Evolutionary conservation across 441 rosid genomes (phyloP).

Genomic region (Eutrema salsugineum): DNA sequence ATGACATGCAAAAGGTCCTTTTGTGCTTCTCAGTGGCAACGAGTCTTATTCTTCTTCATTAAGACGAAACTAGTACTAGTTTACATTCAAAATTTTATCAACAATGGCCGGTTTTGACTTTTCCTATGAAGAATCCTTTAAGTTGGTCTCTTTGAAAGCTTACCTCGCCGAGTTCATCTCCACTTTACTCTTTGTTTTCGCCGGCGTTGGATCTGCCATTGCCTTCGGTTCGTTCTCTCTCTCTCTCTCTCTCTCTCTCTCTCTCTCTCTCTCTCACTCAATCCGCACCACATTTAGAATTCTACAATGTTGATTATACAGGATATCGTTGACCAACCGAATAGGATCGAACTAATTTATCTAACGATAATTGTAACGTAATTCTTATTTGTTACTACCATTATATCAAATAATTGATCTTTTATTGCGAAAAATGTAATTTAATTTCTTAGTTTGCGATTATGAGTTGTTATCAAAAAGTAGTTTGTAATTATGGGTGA

Average conservation of each 20-base stretch:
- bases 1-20: neutral
- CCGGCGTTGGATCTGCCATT: slow-evolving; percentile 87
- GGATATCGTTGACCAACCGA: neutral
- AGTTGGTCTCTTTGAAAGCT: slow-evolving; percentile 58
- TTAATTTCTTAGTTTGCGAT: neutral
- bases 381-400: neutral
- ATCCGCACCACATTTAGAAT: neutral
- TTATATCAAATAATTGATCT: neutral
- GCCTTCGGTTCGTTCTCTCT: slow-evolving; percentile 54
- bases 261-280: neutral
- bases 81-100: neutral
- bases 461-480: neutral
- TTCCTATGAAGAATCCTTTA: slow-evolving; percentile 66
- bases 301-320: neutral
- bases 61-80: neutral
- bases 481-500: neutral
- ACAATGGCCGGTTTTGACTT: slow-evolving; percentile 62
- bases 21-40: neutral
- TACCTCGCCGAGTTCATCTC: slow-evolving; percentile 93
- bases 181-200: slow-evolving; percentile 83
- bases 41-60: neutral
- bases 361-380: neutral
- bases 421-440: neutral
- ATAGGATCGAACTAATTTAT: neutral
- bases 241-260: neutral